phyloP scores from a whole-genome alignment of 2,329 filamentous ascomycete species.

The Pseudogymnoascus verrucosus region DNA sequence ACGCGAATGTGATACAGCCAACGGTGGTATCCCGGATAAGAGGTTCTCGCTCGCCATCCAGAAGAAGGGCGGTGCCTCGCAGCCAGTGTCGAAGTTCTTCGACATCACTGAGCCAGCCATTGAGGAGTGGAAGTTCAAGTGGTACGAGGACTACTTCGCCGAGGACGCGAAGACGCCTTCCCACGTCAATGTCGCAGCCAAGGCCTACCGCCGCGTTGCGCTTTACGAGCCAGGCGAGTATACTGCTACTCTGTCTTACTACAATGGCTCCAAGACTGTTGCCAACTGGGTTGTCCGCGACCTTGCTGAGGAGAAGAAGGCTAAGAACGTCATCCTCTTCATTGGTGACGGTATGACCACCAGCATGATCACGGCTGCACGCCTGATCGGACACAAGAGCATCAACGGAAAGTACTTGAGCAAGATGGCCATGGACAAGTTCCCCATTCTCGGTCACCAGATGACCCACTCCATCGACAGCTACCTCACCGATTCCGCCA shows the following conservation, averaged over 20 bases:
- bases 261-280: slow-evolving; percentile 60
- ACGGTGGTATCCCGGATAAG: slow-evolving; percentile 56
- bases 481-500: slow-evolving; percentile 82
- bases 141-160: slow-evolving; percentile 78
- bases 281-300: slow-evolving; percentile 73
- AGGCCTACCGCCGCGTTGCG: slow-evolving; percentile 67
- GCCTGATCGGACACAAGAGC: slow-evolving; percentile 71
- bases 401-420: slow-evolving; percentile 80
- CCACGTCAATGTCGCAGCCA: slow-evolving; percentile 71
- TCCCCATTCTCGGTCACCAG: slow-evolving; percentile 78
- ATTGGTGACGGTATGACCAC: slow-evolving; percentile 70
- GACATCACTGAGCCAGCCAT: slow-evolving; percentile 60
- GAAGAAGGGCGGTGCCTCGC: slow-evolving; percentile 49
- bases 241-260: slow-evolving; percentile 67
- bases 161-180: slow-evolving; percentile 61
- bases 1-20: slow-evolving; percentile 40
- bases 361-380: slow-evolving; percentile 73
- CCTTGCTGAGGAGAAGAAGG: slow-evolving; percentile 59
- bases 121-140: slow-evolving; percentile 77
- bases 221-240: slow-evolving; percentile 75
- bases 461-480: slow-evolving; percentile 82
- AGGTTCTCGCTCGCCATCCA: slow-evolving; percentile 67
- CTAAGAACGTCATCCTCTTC: slow-evolving; percentile 81
- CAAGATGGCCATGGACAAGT: slow-evolving; percentile 69
- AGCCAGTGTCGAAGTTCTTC: slow-evolving; percentile 59